Conservation (phyloP, 2,329 filamentous ascomycete genomes). For the Fusarium citri region DNA sequence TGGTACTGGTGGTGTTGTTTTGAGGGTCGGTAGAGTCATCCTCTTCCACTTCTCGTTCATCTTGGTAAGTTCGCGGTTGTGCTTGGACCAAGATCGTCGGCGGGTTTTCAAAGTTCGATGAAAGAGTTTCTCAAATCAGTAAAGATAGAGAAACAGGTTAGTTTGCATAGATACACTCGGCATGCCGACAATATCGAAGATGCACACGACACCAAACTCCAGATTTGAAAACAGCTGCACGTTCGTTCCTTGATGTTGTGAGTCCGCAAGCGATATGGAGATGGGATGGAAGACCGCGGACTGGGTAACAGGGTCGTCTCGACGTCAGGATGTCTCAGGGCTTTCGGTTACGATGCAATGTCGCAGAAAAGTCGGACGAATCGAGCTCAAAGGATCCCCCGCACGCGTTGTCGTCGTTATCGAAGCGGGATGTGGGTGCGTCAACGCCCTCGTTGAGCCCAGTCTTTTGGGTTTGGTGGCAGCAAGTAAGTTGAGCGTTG, state of each 20-base stretch:
- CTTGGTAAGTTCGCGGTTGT: conserved; percentile 7
- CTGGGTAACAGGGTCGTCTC: conserved; percentile 23
- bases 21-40: conserved; percentile 49
- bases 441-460: conserved; percentile 10
- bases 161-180: conserved; percentile 25
- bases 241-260: conserved; percentile 13
- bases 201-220: conserved; percentile 22
- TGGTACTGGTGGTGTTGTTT: conserved; percentile 40
- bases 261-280: conserved; percentile 13
- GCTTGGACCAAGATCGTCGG: not conserved
- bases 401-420: conserved; percentile 36
- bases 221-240: conserved; percentile 21
- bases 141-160: conserved; percentile 18
- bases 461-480: conserved; percentile 28
- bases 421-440: conserved; percentile 24
- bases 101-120: conserved; percentile 9
- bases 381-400: conserved; percentile 29
- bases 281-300: conserved; percentile 16
- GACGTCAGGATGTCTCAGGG: conserved; percentile 45
- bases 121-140: conserved; percentile 11
- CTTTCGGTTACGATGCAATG: conserved; percentile 36
- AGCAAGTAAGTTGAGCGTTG: conserved; percentile 20
- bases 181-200: conserved; percentile 36
- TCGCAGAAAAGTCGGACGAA: conserved; percentile 33
- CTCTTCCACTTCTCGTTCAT: conserved; percentile 54